Evolutionary conservation across 2,329 filamentous ascomycete genomes (phyloP).

Genomic region (Mycocentrospora acerina): DNA sequence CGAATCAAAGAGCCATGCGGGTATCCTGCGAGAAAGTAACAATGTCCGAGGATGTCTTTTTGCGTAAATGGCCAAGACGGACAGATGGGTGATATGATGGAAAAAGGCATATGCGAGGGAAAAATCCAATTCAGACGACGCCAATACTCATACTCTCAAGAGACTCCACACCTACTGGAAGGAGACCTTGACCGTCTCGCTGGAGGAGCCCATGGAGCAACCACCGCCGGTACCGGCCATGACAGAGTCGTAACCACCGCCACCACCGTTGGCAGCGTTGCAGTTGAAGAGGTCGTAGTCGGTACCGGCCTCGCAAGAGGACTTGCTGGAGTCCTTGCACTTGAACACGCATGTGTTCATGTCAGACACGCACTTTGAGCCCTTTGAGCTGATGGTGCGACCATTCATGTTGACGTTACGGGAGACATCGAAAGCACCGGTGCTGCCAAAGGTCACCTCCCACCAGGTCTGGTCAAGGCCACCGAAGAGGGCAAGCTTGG

Average conservation of each 20-base stretch:
- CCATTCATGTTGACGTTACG: constrained; percentile 50
- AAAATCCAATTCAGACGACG: constrained; percentile 12
- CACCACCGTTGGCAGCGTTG: constrained; percentile 22
- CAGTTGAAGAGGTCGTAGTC: constrained; percentile 46
- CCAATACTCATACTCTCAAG: constrained; percentile 13
- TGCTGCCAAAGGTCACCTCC: constrained; percentile 45
- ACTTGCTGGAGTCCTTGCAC: constrained; percentile 37
- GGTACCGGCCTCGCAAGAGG: constrained; percentile 38
- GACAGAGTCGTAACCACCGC: constrained; percentile 30
- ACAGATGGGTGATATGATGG: constrained; percentile 22
- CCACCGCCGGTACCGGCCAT: constrained; percentile 34
- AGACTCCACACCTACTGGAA: constrained; percentile 14
- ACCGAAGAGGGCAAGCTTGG: constrained; percentile 37
- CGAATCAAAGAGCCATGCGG: constrained; percentile 17
- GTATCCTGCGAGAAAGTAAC: constrained; percentile 25
- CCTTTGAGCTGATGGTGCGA: constrained; percentile 41
- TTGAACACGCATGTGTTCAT: constrained; percentile 48
- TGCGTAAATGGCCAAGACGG: constrained; percentile 16
- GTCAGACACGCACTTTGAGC: constrained; percentile 45
- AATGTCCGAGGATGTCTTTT: too few relatives aligned
- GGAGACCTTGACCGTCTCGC: constrained; percentile 33
- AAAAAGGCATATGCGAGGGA: constrained; percentile 20
- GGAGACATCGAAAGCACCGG: constrained; percentile 47
- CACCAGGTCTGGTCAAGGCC: constrained; percentile 49
- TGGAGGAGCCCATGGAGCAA: constrained; percentile 28